Evolutionary conservation across 2,329 filamentous ascomycete genomes (phyloP).

Genomic region (Aspergillus spinulosporus): DNA sequence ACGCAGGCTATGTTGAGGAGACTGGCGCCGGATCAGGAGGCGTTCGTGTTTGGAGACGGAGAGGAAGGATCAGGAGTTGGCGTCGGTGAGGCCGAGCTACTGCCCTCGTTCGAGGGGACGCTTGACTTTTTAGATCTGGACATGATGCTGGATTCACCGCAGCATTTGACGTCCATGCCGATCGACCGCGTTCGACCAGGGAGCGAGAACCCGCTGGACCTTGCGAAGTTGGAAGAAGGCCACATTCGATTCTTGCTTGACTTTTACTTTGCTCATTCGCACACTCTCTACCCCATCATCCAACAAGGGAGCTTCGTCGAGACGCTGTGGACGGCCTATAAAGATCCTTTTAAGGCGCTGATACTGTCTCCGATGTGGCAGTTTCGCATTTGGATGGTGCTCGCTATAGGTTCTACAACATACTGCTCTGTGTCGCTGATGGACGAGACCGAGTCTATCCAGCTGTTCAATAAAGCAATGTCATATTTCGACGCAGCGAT

Average conservation of each 20-base stretch:
- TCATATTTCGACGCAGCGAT: constrained; percentile 44
- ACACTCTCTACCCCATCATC: constrained; percentile 51
- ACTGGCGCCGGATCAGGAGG: constrained; percentile 45
- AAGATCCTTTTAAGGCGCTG: constrained; percentile 30
- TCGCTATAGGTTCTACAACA: constrained; percentile 51
- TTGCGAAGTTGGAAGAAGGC: constrained; percentile 11
- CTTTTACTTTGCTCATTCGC: constrained; percentile 52
- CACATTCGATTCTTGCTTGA: constrained; percentile 29
- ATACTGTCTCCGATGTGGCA: constrained; percentile 37
- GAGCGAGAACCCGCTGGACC: constrained; percentile 15
- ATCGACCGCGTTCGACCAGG: constrained; percentile 1
- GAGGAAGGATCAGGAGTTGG: background rate
- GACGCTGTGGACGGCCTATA: constrained; percentile 33
- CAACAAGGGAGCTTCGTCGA: constrained; percentile 37
- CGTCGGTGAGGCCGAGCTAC: too few species aligned
- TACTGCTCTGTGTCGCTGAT: constrained; percentile 46
- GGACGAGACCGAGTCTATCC: constrained; percentile 46
- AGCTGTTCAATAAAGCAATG: constrained; percentile 49
- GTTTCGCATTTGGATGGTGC: constrained; percentile 52
- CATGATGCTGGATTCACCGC: background rate
- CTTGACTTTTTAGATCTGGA: background rate
- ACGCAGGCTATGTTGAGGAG: constrained; percentile 47
- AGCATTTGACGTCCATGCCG: background rate
- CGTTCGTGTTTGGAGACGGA: constrained; percentile 41
- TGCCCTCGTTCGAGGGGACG: background rate